Evolutionary conservation across 495 filamentous ascomycete genomes (phyloP).

Genomic region (Podospora pseudopauciseta): DNA sequence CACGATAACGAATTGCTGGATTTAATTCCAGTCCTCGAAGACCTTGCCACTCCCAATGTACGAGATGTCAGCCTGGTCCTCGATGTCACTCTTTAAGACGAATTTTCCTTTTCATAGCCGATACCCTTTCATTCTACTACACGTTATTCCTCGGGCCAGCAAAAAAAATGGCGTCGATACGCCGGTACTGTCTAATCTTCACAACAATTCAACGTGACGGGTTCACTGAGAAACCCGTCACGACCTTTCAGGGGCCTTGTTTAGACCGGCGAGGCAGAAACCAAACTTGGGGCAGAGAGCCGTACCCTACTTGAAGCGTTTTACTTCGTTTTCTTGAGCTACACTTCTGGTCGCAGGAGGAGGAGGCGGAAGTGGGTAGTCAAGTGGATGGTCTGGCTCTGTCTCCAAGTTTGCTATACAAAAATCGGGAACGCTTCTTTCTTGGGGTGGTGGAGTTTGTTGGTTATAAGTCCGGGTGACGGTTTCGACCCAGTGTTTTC

Average conservation of each 20-base stretch:
- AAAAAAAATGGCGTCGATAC: slow-evolving; percentile 15
- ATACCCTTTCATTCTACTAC: slow-evolving; percentile 24
- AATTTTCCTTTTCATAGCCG: slow-evolving; percentile 33
- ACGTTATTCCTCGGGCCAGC: not conserved
- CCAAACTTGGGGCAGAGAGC: not conserved
- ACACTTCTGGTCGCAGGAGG: not conserved
- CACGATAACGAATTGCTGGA: slow-evolving; percentile 99
- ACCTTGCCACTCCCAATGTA: slow-evolving; percentile 82
- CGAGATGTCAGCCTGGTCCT: slow-evolving; percentile 96
- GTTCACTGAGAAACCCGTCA: not conserved
- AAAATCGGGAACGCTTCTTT: slow-evolving; percentile 18
- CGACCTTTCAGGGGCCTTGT: not conserved
- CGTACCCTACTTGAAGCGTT: not conserved
- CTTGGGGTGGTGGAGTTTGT: slow-evolving; percentile 17
- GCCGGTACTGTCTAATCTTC: slow-evolving; percentile 1
- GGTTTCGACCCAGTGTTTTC: slow-evolving; percentile 8
- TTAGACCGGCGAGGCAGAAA: not conserved
- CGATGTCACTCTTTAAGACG: slow-evolving; percentile 80
- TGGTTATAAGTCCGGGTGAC: slow-evolving; percentile 24
- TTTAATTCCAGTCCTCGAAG: slow-evolving; percentile 96
- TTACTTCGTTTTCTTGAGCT: not conserved
- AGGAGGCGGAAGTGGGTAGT: slow-evolving; percentile 6
- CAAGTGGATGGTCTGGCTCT: slow-evolving; percentile 14
- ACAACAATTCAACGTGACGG: not conserved
- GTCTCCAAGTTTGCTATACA: slow-evolving; percentile 17